Percentiles rank a stretch among this genome's conserved stretches.
These are phyloP conservation scores for Pseudozyma tsukubaensis DNA, from an alignment of 1,284 basidiomycete genomes.

Conservation along the genomic window DNA sequence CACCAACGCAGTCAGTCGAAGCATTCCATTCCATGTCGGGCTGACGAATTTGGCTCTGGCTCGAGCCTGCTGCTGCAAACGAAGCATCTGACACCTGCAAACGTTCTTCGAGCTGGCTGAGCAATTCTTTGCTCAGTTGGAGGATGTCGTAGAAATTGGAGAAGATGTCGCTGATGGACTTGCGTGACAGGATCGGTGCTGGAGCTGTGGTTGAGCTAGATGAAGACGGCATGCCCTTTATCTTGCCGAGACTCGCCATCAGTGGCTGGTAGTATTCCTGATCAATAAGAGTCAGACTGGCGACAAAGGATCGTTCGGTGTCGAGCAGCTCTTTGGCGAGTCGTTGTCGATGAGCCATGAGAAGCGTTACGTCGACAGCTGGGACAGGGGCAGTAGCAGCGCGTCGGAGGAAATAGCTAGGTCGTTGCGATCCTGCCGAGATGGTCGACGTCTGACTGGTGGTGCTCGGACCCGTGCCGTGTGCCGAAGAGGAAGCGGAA, in stretches of 20 bases:
- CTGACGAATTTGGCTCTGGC: slow-evolving; percentile 67
- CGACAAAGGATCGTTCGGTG: slow-evolving; percentile 63
- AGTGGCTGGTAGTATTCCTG: slow-evolving; percentile 65
- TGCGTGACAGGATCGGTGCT: slow-evolving; percentile 77
- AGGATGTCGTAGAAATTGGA: slow-evolving; percentile 91
- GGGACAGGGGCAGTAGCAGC: slow-evolving; percentile 35
- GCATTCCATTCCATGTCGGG: slow-evolving; percentile 54
- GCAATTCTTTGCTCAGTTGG: slow-evolving; percentile 85
- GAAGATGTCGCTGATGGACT: slow-evolving; percentile 80
- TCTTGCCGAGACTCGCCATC: slow-evolving; percentile 33
- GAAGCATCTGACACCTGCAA: slow-evolving; percentile 70
- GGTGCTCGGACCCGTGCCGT: slow-evolving; percentile 21
- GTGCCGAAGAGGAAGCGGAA: slow-evolving; percentile 29
- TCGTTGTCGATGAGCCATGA: slow-evolving; percentile 45
- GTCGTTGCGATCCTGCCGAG: slow-evolving; percentile 35
- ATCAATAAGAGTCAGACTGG: slow-evolving; percentile 57
- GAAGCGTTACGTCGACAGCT: slow-evolving; percentile 11
- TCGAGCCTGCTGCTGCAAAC: slow-evolving; percentile 67
- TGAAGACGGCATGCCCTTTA: slow-evolving; percentile 73
- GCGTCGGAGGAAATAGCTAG: slow-evolving; percentile 38
- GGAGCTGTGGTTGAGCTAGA: slow-evolving; percentile 73
- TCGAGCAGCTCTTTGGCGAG: slow-evolving; percentile 61
- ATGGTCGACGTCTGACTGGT: slow-evolving; percentile 36
- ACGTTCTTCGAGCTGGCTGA: slow-evolving; percentile 73
- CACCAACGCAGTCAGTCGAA: slow-evolving; percentile 55